phyloP scores from a whole-genome alignment of 2,329 filamentous ascomycete genomes.

The Calonectria fujianensis region DNA sequence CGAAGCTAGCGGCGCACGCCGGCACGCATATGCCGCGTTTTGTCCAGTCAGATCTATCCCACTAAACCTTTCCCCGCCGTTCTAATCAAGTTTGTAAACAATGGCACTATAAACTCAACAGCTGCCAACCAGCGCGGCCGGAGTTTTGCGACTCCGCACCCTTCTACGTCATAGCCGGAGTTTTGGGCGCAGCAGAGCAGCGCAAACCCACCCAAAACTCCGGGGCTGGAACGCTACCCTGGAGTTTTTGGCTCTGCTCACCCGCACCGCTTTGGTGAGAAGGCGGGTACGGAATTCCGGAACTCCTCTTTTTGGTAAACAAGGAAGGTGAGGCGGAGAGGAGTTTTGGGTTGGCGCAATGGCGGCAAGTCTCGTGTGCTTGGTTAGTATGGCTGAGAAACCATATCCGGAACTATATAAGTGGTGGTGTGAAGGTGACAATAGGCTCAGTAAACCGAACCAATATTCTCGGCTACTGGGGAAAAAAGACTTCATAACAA shows the following conservation, averaged over 20 bases:
- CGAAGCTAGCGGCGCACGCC: not conserved
- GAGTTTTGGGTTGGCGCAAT: not conserved
- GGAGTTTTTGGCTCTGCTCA: not conserved
- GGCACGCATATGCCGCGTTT: not conserved
- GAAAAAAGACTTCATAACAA: not conserved
- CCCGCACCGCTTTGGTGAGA: not conserved
- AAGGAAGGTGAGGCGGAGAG: not conserved
- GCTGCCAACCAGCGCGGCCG: not conserved
- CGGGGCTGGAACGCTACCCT: conserved; percentile 1
- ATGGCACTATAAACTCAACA: not conserved
- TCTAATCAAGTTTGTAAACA: no score
- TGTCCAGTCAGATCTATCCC: not conserved
- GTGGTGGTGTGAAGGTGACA: not conserved
- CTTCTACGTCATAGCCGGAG: conserved; percentile 15
- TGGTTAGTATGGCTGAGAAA: not conserved
- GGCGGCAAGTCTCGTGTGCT: conserved; percentile 1
- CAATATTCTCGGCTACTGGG: not conserved
- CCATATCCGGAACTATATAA: not conserved
- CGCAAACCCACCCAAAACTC: not conserved
- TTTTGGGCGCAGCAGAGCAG: not conserved
- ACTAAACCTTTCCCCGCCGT: no score
- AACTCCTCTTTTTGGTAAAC: not conserved
- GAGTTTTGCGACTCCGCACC: conserved; percentile 4
- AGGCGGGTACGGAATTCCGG: conserved; percentile 18
- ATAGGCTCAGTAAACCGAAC: not conserved